phyloP scores from a whole-genome alignment of 495 filamentous ascomycete genomes.

The Penicillium goetzii region DNA sequence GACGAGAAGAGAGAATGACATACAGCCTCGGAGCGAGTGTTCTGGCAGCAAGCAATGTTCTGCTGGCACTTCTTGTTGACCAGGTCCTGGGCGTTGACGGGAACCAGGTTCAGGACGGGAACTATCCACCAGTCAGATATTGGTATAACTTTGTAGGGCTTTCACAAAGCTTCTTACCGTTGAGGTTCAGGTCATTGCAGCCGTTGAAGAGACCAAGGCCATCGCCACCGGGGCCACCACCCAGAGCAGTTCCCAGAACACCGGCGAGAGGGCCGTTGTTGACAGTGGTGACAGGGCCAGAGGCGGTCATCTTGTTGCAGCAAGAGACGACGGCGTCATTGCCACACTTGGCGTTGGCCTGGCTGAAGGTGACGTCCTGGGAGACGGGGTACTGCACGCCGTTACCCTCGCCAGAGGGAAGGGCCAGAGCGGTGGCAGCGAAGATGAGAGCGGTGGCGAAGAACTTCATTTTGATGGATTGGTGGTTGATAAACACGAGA shows the following conservation, averaged over 20 bases:
- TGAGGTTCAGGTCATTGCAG: constrained; percentile 33
- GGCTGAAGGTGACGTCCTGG: constrained; percentile 39
- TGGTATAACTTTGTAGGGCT: background rate
- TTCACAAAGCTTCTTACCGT: constrained; percentile 18
- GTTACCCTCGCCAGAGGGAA: constrained; percentile 26
- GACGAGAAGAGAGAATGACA: constrained; percentile 7
- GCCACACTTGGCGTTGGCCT: constrained; percentile 48
- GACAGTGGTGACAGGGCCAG: constrained; percentile 29
- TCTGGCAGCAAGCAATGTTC: constrained; percentile 54
- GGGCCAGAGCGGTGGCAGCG: constrained; percentile 37
- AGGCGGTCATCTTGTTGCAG: constrained; percentile 44
- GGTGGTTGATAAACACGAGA: constrained; percentile 7
- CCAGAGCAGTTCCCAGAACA: constrained; percentile 30
- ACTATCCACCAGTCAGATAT: constrained; percentile 5
- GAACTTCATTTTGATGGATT: constrained; percentile 44
- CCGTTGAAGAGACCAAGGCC: constrained; percentile 38
- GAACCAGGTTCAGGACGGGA: constrained; percentile 24
- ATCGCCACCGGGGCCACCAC: constrained; percentile 27
- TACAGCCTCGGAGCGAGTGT: constrained; percentile 35
- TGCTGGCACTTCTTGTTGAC: constrained; percentile 52
- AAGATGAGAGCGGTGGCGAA: constrained; percentile 34
- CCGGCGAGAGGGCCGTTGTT: constrained; percentile 29
- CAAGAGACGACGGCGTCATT: constrained; percentile 46
- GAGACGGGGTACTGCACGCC: constrained; percentile 28
- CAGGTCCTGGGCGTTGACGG: constrained; percentile 41